Percentiles rank a stretch among this genome's conserved stretches.
Conservation (phyloP, 2,329 filamentous ascomycete genomes). For the Cladophialophora psammophila region DNA sequence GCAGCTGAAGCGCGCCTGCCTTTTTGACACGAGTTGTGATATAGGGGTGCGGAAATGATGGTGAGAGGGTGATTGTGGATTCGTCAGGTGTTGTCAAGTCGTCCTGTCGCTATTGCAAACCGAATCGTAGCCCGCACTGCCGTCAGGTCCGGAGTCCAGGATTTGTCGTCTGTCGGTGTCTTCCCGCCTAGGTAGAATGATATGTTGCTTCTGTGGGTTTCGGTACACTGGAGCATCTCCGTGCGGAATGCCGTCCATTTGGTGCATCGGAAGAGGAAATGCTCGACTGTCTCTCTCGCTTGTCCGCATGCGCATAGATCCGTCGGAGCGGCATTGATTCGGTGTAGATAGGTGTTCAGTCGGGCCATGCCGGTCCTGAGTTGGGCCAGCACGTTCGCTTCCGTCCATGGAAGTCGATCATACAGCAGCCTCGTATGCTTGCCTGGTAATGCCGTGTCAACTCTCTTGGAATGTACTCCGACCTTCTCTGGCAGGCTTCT, state of each 20-base stretch:
- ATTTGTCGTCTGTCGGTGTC: constrained; percentile 31
- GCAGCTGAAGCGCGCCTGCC: constrained; percentile 47
- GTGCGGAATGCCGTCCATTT: constrained; percentile 41
- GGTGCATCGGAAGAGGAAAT: constrained; percentile 43
- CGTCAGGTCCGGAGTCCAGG: constrained; percentile 44
- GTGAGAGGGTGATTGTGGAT: constrained; percentile 38
- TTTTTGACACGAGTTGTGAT: constrained; percentile 39
- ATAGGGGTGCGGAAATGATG: constrained; percentile 20
- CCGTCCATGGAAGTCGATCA: constrained; percentile 37
- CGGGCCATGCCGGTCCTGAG: constrained; percentile 44
- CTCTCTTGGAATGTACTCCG: constrained; percentile 38
- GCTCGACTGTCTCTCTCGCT: constrained; percentile 42
- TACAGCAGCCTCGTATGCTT: constrained; percentile 43
- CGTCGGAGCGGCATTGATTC: constrained; percentile 22
- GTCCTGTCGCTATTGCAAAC: constrained; percentile 44
- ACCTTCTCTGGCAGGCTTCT: constrained; percentile 37
- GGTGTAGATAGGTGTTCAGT: constrained; percentile 44
- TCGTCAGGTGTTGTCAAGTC: constrained; percentile 33
- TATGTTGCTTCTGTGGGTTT: constrained; percentile 41
- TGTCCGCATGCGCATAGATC: constrained; percentile 39
- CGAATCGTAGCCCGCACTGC: constrained; percentile 44
- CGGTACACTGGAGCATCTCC: constrained; percentile 41
- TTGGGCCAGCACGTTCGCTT: constrained; percentile 44
- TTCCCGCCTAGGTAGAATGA: constrained; percentile 44
- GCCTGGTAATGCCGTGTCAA: constrained; percentile 42